Evolutionary conservation across 2,329 filamentous ascomycete species (phyloP).

Genomic region (Alternaria triticina): DNA sequence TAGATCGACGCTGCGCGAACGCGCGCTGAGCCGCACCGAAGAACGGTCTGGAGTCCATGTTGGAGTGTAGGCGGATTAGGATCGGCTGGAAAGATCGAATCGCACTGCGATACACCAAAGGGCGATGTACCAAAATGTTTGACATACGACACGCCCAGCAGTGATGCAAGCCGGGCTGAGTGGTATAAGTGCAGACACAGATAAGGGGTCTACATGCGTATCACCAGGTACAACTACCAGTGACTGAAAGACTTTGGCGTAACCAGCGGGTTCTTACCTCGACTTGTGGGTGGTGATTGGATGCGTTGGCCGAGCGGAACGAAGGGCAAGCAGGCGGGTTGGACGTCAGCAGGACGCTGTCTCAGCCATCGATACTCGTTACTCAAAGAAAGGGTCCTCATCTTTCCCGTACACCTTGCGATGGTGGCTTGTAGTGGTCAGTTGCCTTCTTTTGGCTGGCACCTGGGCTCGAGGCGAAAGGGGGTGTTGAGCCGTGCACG

Average conservation of each 20-base stretch:
- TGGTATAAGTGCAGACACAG: background rate
- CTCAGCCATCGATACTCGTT: background rate
- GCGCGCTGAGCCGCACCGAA: slow-evolving; percentile 11
- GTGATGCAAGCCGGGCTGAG: background rate
- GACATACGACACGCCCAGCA: background rate
- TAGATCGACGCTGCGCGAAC: slow-evolving; percentile 21
- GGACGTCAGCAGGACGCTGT: background rate
- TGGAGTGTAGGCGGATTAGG: background rate
- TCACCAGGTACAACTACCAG: background rate
- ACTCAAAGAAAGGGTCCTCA: background rate
- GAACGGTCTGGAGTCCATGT: background rate
- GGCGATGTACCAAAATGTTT: background rate
- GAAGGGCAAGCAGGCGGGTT: background rate
- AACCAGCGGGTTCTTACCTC: background rate
- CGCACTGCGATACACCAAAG: background rate
- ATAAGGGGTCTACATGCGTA: background rate
- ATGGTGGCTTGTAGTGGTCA: slow-evolving; percentile 5
- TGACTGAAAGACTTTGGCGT: background rate
- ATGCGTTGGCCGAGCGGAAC: background rate
- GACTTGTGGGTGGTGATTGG: background rate
- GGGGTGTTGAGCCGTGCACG: slow-evolving; percentile 1
- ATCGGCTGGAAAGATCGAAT: background rate
- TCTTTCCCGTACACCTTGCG: background rate
- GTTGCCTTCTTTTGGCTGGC: slow-evolving; percentile 13
- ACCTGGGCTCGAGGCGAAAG: background rate